Conservation (phyloP, 768 basidiomycete species). For the Filobasidium wieringae region DNA sequence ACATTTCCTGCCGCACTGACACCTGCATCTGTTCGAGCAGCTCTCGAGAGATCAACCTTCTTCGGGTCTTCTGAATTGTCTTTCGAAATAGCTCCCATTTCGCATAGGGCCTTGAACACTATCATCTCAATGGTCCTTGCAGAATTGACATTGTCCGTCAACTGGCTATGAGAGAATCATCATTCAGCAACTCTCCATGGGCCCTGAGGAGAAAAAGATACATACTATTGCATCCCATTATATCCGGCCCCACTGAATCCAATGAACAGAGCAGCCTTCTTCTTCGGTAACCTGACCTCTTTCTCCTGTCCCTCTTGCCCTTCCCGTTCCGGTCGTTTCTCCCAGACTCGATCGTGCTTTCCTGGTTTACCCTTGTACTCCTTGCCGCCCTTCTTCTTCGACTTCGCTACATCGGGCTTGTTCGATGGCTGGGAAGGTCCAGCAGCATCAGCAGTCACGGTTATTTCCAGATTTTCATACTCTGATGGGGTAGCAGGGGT, state of each 20-base stretch:
- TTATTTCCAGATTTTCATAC: too few relatives aligned
- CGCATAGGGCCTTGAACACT: slow-evolving; percentile 74
- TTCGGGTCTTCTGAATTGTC: slow-evolving; percentile 85
- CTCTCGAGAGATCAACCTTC: slow-evolving; percentile 74
- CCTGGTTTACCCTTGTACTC: background rate
- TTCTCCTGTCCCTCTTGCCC: slow-evolving; percentile 3
- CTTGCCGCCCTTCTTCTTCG: background rate
- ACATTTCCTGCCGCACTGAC: slow-evolving; percentile 95
- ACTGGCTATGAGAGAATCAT: slow-evolving; percentile 3
- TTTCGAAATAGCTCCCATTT: slow-evolving; percentile 81
- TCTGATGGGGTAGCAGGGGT: too few relatives aligned
- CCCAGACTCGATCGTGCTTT: background rate
- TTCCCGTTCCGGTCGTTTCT: background rate
- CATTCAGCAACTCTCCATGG: background rate
- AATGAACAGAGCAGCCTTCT: slow-evolving; percentile 65
- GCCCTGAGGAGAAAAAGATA: too few relatives aligned
- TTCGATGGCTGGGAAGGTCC: too few relatives aligned
- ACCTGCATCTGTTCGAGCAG: slow-evolving; percentile 91
- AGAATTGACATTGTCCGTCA: slow-evolving; percentile 53
- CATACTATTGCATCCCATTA: slow-evolving; percentile 93
- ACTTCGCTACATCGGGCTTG: too few relatives aligned
- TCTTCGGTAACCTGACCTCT: slow-evolving; percentile 26
- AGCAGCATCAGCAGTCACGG: too few relatives aligned
- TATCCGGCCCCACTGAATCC: slow-evolving; percentile 89
- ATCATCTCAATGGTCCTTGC: slow-evolving; percentile 77